A percentile compares a stretch with the other conserved stretches of the same genome.
phyloP scores from a whole-genome alignment of 129 eudicot genomes.

The Sambucus nigra region DNA sequence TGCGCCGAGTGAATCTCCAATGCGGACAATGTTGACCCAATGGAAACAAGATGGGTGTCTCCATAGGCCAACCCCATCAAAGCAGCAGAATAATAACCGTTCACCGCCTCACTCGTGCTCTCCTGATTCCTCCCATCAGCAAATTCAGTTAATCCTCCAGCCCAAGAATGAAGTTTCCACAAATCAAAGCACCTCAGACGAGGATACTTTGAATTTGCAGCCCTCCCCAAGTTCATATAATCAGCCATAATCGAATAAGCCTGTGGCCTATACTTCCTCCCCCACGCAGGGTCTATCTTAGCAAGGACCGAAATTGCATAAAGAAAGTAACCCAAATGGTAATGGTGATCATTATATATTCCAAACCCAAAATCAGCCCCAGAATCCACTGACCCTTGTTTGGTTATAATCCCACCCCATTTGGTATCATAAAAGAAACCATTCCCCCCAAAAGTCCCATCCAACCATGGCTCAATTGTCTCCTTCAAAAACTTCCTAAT shows the following conservation, averaged over 20 bases:
- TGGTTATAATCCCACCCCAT: constrained; percentile 91
- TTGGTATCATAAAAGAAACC: constrained; percentile 65
- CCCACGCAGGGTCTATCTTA: constrained; percentile 72
- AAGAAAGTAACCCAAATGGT: constrained; percentile 70
- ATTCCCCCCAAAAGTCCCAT: constrained; percentile 64
- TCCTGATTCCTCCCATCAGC: constrained; percentile 73
- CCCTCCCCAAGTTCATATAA: constrained; percentile 61
- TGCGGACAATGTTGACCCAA: constrained; percentile 60
- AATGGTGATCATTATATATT: constrained; percentile 76
- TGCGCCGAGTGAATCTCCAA: constrained; percentile 70
- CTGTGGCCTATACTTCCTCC: constrained; percentile 63
- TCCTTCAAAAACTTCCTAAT: constrained; percentile 67
- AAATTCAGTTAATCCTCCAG: constrained; percentile 74
- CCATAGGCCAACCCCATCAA: constrained; percentile 88
- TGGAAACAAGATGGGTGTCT: constrained; percentile 56
- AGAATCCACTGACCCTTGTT: constrained; percentile 65
- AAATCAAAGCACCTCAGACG: constrained; percentile 75
- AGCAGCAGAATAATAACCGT: constrained; percentile 81
- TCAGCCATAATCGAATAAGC: constrained; percentile 84
- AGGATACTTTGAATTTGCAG: constrained; percentile 31
- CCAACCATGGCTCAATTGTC: constrained; percentile 77
- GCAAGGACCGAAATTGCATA: constrained; percentile 81
- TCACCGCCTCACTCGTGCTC: constrained; percentile 93
- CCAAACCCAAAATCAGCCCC: constrained; percentile 95
- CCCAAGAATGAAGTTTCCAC: constrained; percentile 93